Evolutionary conservation across 2,329 filamentous ascomycete species (phyloP), one percentile per base, ranked within the genome.

Genomic region (Aspergillus alliaceus): DNA sequence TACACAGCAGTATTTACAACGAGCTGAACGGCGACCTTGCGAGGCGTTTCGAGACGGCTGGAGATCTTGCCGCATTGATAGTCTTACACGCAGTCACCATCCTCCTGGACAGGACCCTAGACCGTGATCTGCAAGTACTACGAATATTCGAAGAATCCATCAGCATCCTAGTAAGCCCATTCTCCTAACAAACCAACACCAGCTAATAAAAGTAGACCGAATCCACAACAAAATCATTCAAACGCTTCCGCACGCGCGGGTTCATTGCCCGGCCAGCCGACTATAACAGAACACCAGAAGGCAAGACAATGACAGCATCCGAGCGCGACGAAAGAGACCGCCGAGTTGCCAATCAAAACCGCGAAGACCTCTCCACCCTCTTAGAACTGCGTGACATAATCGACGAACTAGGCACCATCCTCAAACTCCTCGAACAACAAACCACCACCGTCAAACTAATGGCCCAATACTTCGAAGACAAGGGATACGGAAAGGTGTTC

Each of bases 71-170:
- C 2, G 85, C 84, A 0, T 76, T 88, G n/a, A 79, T 86, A 1
- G 82, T 84, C 1, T 72, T 86, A 2, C 85, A 88, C 59, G 84
- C 86, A 1, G 80, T 86, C 3, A 87, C 82, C 1, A 84, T 87
- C 0, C 75, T 88, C 1, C 74, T 88, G 0, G 85, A 88, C 25
- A 75, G 82, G 25, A 79, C 84, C 0, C 82, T 84, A 0, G 84
- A 88, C 62, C 82, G 82, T 0, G 84, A 88, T 47, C 72, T 88
- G 0, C 84, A 88, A 57, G 78, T 88, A 0, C 86, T 88, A 57
- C 80, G 85, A 2, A 85, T 88, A 1, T 88, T 88, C 47, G 85
- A 87, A 62, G 86, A 88, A 59, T 86, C 85, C 5, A 85, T 88
- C 31, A 86, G 84, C 12, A 82, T 87, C 22, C 65, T 88, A 60